Evolutionary conservation across 257 asterid species (phyloP), one percentile per base, ranked within the genome.

Genomic region (Solanum etuberosum): DNA sequence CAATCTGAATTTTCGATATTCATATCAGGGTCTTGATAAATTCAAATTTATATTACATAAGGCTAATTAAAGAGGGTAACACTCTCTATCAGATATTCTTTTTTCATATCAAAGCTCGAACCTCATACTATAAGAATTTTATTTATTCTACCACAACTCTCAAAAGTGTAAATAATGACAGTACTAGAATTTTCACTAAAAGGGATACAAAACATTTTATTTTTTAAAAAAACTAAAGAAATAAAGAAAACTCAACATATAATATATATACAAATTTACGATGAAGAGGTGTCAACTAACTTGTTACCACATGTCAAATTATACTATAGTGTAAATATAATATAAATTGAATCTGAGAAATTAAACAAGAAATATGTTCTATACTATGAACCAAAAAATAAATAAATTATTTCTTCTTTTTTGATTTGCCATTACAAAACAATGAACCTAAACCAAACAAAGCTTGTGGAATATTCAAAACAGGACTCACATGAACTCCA

Each of bases 391-490:
- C 63, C 23, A 38, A 70, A 6, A 40, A 34, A n/a, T 42, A 78
- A 21, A 68, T 57, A 85, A 81, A 93, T 92, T 94, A 92, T 88
- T 92, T 94, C 94, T 95, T 96, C 93, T 93, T 96, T 90, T 92
- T 95, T 67, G 96, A 92, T 70, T 94, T 95, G 70, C 94, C 94
- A 86, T 90, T 91, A 59, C 92, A 93, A 90, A 96, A 92, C 40
- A 94, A 89, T 0, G 98, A 96, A 85, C 94, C 93, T 43, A 96
- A 88, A 23, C 98, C 96, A 83, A 95, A 94, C 21, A 94, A 90
- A 90, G 92, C 85, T n/a, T 94, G 96, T 51, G 94, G 89, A 70
- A 96, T 92, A 46, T 96, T 94, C 89, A 96, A 88, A 89, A 96
- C 96, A 27, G 99, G 98, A 78, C 83, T 93, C 51, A 96, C 86